Evolutionary conservation across 2,329 filamentous ascomycete genomes (phyloP).

Genomic region (Diaporthe vexans): DNA sequence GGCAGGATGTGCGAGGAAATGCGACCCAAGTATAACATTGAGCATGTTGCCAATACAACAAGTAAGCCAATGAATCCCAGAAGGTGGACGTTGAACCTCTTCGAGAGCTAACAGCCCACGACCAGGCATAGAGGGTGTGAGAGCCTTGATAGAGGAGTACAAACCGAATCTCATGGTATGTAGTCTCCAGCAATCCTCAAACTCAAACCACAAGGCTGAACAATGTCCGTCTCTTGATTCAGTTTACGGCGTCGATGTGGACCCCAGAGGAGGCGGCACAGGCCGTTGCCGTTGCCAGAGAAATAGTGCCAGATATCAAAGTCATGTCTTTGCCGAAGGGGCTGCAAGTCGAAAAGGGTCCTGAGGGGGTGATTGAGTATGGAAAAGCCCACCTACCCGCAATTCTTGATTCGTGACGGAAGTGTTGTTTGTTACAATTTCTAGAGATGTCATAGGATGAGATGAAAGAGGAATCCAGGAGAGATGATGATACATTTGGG

Average conservation of each 20-base stretch:
- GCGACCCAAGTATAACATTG: constrained; percentile 74
- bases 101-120: constrained; percentile 44
- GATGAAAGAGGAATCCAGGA: background rate
- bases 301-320: constrained; percentile 59
- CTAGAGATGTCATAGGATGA: background rate
- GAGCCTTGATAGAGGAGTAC: constrained; percentile 16
- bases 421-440: background rate
- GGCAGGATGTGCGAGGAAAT: constrained; percentile 72
- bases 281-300: constrained; percentile 59
- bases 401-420: constrained; percentile 40
- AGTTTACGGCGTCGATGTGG: constrained; percentile 55
- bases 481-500: background rate
- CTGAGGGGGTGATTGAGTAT: constrained; percentile 66
- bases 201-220: background rate
- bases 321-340: constrained; percentile 66
- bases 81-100: background rate
- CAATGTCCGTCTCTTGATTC: background rate
- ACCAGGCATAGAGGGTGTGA: constrained; percentile 18
- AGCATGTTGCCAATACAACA: constrained; percentile 72
- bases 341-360: constrained; percentile 63
- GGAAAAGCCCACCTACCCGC: constrained; percentile 57
- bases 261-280: constrained; percentile 59
- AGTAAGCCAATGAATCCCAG: constrained; percentile 56
- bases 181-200: background rate
- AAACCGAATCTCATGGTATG: constrained; percentile 19